phyloP scores from a whole-genome alignment of 78 protist genomes.

The Dictyostelium intermedium region DNA sequence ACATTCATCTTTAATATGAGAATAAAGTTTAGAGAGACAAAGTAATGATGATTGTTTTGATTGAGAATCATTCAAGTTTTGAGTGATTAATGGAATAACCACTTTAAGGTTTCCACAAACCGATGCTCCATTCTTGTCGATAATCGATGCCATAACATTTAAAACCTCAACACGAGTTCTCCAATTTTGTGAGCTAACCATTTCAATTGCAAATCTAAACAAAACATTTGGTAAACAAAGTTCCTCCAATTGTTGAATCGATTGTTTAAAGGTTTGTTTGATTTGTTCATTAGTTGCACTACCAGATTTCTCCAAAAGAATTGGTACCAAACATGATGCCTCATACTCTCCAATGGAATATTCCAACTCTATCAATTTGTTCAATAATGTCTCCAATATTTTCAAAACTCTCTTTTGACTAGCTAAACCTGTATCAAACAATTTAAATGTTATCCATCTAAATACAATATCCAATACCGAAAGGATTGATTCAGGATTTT shows the following conservation, averaged over 20 bases:
- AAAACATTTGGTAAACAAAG: slow-evolving; percentile 17
- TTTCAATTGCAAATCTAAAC: slow-evolving; percentile 19
- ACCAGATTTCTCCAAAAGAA: slow-evolving; percentile 22
- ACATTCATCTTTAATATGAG: slow-evolving; percentile 39
- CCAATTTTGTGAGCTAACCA: slow-evolving; percentile 32
- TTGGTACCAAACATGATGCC: slow-evolving; percentile 49
- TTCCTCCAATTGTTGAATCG: slow-evolving; percentile 1
- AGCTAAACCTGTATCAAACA: slow-evolving; percentile 25
- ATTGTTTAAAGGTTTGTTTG: background rate
- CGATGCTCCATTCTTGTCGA: slow-evolving; percentile 30
- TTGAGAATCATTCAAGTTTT: slow-evolving; percentile 17
- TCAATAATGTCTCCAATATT: background rate
- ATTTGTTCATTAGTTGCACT: slow-evolving; percentile 15
- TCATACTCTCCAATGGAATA: slow-evolving; percentile 46
- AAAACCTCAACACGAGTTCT: slow-evolving; percentile 45
- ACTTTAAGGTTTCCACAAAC: slow-evolving; percentile 25
- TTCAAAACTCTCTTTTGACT: slow-evolving; percentile 20
- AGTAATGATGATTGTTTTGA: background rate
- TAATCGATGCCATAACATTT: background rate
- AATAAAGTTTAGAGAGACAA: slow-evolving; percentile 1
- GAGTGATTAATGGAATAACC: slow-evolving; percentile 7
- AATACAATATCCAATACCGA: slow-evolving; percentile 44
- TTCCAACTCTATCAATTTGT: slow-evolving; percentile 10
- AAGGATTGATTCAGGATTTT: background rate
- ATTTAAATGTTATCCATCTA: slow-evolving; percentile 53